Percentiles rank a stretch among this genome's conserved stretches.
phyloP scores from a whole-genome alignment of 2,329 filamentous ascomycete species.

The Uncinocarpus reesii region DNA sequence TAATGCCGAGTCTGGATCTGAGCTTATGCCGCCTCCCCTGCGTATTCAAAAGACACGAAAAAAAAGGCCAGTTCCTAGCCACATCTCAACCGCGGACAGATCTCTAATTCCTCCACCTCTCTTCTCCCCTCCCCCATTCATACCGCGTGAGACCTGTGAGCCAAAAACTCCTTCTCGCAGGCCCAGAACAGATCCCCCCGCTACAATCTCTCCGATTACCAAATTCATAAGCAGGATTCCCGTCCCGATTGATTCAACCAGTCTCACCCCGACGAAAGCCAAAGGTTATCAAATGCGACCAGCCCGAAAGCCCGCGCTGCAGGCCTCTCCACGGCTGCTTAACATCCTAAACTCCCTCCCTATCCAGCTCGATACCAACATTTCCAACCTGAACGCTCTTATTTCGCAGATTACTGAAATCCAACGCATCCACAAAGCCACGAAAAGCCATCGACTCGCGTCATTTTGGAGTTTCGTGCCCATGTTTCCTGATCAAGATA shows the following conservation, averaged over 20 bases:
- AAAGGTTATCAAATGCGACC: background rate
- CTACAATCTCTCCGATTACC: background rate
- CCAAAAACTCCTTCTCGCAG: background rate
- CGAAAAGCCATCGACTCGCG: slow-evolving; percentile 24
- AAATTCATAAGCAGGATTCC: background rate
- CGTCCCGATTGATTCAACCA: slow-evolving; percentile 1
- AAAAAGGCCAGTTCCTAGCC: slow-evolving; percentile 4
- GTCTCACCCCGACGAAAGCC: background rate
- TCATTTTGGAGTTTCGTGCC: slow-evolving; percentile 36
- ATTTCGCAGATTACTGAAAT: slow-evolving; percentile 17
- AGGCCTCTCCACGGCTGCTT: slow-evolving; percentile 21
- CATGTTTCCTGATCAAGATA: slow-evolving; percentile 9
- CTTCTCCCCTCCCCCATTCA: slow-evolving; percentile 8
- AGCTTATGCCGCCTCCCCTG: slow-evolving; percentile 24
- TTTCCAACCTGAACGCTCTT: background rate
- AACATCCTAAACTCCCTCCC: slow-evolving; percentile 23
- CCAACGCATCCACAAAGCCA: slow-evolving; percentile 18
- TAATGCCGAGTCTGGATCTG: background rate
- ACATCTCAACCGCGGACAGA: slow-evolving; percentile 5
- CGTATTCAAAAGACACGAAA: slow-evolving; percentile 20
- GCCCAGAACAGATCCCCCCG: background rate
- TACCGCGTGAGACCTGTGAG: background rate
- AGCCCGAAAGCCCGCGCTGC: slow-evolving; percentile 19
- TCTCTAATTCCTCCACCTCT: slow-evolving; percentile 5
- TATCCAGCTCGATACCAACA: slow-evolving; percentile 13